These are phyloP conservation scores for Calocybe cyanea DNA, from an alignment of 768 basidiomycete species.

Conservation along the genomic window DNA sequence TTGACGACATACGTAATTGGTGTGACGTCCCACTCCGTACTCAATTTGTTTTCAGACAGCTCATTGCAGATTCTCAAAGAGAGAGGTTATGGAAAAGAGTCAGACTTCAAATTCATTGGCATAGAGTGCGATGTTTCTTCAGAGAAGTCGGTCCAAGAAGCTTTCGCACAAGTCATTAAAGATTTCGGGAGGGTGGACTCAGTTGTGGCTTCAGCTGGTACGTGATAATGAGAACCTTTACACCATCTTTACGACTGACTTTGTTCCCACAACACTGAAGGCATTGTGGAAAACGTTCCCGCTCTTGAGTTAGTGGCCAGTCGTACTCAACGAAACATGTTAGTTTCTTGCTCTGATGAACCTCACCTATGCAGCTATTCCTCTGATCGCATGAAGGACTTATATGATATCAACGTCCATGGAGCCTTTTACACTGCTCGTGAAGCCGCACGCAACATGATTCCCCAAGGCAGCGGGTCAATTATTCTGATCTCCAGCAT, in stretches of 20 bases:
- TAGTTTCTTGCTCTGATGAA: constrained; percentile 1
- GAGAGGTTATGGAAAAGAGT: constrained; percentile 50
- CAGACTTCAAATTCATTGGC: constrained; percentile 66
- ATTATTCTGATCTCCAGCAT: constrained; percentile 89
- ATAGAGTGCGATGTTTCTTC: constrained; percentile 86
- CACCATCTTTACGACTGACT: not conserved
- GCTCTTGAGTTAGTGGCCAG: constrained; percentile 67
- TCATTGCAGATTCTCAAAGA: constrained; percentile 31
- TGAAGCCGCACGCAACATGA: constrained; percentile 91
- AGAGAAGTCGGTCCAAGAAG: constrained; percentile 72
- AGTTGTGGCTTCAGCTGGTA: constrained; percentile 87
- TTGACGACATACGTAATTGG: constrained; percentile 36
- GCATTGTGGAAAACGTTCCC: constrained; percentile 84
- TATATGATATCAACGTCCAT: constrained; percentile 93
- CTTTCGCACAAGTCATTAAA: constrained; percentile 61
- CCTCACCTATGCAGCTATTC: constrained; percentile 65
- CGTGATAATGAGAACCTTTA: no score
- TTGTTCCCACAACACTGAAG: constrained; percentile 29
- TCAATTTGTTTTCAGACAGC: constrained; percentile 16
- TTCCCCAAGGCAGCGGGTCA: constrained; percentile 70
- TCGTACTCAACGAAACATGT: not conserved
- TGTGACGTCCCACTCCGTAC: constrained; percentile 4
- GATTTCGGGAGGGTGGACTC: constrained; percentile 72
- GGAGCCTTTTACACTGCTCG: constrained; percentile 95
- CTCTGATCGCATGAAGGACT: constrained; percentile 72